Conservation (phyloP, 1,284 basidiomycete species). For the Boletus smithii region DNA sequence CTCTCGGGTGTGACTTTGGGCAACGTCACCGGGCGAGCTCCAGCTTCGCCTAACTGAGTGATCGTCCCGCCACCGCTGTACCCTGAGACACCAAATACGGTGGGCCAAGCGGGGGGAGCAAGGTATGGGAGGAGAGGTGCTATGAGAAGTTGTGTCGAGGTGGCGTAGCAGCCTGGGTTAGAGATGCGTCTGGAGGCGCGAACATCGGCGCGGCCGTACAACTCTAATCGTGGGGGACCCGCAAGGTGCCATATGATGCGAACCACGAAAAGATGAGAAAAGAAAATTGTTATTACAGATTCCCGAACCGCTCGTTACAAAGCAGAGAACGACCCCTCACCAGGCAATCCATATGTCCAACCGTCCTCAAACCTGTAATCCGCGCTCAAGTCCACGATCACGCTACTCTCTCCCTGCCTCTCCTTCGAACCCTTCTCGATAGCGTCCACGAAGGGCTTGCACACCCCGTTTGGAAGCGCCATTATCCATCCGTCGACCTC, state of each 20-base stretch:
- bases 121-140: conserved; percentile 84
- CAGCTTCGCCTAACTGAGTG: conserved; percentile 49
- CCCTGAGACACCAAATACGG: conserved; percentile 91
- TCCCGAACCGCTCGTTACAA: conserved; percentile 19
- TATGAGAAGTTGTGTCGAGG: conserved; percentile 87
- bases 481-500: conserved; percentile 97
- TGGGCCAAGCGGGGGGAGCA: conserved; percentile 65
- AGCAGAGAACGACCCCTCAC: conserved; percentile 56
- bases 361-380: conserved; percentile 93
- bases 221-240: conserved; percentile 67
- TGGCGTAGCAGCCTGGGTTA: conserved; percentile 97
- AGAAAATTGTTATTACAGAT: conserved; percentile 26
- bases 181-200: conserved; percentile 81
- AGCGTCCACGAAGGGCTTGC: conserved; percentile 97
- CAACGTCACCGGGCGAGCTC: conserved; percentile 70
- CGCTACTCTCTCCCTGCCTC: conserved; percentile 58
- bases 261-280: conserved; percentile 22
- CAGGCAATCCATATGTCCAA: conserved; percentile 98
- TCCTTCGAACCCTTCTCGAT: conserved; percentile 73
- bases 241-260: background rate
- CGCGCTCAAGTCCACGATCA: conserved; percentile 90
- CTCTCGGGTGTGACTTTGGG: conserved; percentile 83
- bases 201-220: conserved; percentile 79
- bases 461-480: conserved; percentile 96
- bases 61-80: conserved; percentile 95